Evolutionary conservation across 108 stramenopile genomes (phyloP).

Genomic region (Cyclostephanos invisitatus): DNA sequence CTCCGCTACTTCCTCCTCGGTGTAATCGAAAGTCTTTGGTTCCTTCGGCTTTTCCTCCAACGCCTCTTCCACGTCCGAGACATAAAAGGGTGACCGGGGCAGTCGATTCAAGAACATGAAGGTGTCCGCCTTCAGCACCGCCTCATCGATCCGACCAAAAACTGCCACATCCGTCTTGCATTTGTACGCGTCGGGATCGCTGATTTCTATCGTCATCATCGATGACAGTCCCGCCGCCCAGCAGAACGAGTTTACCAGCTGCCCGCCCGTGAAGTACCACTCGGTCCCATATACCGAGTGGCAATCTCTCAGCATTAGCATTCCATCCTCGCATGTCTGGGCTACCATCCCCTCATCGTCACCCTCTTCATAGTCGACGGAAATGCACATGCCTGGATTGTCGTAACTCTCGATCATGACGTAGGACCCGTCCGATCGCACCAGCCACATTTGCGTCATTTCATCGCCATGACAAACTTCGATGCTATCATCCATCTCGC

Average conservation of each 20-base stretch:
- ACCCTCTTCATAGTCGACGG: constrained; percentile 33
- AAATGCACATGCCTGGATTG: constrained; percentile 28
- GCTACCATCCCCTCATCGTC: constrained; percentile 24
- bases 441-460: constrained; percentile 30
- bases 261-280: constrained; percentile 52
- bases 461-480: constrained; percentile 15
- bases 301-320: constrained; percentile 39
- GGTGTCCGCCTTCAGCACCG: constrained; percentile 34
- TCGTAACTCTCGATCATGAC: constrained; percentile 40
- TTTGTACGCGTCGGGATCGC: not conserved
- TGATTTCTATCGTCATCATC: constrained; percentile 24
- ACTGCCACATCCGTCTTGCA: constrained; percentile 29
- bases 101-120: constrained; percentile 49
- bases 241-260: constrained; percentile 34
- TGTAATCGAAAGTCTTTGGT: not conserved
- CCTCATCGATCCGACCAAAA: constrained; percentile 17
- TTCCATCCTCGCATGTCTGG: constrained; percentile 27
- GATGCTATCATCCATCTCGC: constrained; percentile 24
- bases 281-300: constrained; percentile 25
- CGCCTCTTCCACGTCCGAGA: not conserved
- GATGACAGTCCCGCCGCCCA: constrained; percentile 44
- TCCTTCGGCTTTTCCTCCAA: not conserved
- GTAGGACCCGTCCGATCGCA: constrained; percentile 43
- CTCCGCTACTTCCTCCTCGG: not conserved
- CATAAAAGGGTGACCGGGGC: constrained; percentile 28